Evolutionary conservation across 1,284 basidiomycete genomes (phyloP), one percentile per base, ranked within the genome.

Genomic region (Boletus holoroseus): DNA sequence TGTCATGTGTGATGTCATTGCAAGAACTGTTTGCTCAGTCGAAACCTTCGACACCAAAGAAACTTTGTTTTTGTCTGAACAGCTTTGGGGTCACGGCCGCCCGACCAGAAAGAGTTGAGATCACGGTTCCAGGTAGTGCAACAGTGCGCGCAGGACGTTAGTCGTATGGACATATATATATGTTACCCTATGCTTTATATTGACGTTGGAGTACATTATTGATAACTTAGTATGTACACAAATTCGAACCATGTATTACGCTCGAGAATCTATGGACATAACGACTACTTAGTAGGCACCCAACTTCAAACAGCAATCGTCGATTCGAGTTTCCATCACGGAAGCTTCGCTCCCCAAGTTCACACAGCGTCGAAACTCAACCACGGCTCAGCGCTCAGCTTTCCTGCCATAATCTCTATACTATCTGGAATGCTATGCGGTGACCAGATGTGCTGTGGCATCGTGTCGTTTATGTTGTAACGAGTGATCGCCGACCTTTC

Each of bases 91-190:
- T 37, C 3, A 13, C 31, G 7, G 41, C 41, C 11, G 20, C 18
- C 11, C 46, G 26, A 20, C 48, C 35, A 7, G 53, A 56, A 44
- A 61, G 49, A 50, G 55, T 56, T 7, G 47, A 54, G 32, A 48
- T 64, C 15, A 49, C 20, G 36, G 48, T 66, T 48, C 60, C 65
- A 39, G 55, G 62, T 13, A 66, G 58, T 38, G 55, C 60, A 9
- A 67, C 58, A 8, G 49, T 59, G 40, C 58, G 43, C 27, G 53
- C 52, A 8, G 49, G 47, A 47, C 61, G 61, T 41, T 61, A 40
- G 55, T 37, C 26, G 24, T 49, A 57, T 50, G 49, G 9, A 51
- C 18, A 16, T 32, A 32, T 49, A 63, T 18, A 20, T 50, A 61
- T 55, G 54, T 12, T 53, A 37, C 24, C 15, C 50, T 44, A 54